phyloP scores from a whole-genome alignment of 2,329 filamentous ascomycete species.

The Aspergillus alliaceus region DNA sequence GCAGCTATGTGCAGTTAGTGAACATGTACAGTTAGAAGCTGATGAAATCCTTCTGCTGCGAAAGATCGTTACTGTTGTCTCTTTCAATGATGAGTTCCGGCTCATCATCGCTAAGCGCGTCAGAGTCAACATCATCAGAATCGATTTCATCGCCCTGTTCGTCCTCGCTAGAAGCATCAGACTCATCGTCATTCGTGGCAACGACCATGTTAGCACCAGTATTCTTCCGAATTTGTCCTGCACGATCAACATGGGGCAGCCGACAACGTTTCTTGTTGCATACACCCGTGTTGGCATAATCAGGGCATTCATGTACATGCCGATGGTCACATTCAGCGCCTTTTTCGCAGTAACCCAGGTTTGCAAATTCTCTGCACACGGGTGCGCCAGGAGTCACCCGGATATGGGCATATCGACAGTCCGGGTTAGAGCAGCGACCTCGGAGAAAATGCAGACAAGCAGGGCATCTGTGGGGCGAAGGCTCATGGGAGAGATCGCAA shows the following conservation, averaged over 20 bases:
- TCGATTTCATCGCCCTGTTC: constrained; percentile 63
- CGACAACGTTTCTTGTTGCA: constrained; percentile 82
- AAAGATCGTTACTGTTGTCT: constrained; percentile 47
- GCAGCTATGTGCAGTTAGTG: constrained; percentile 14
- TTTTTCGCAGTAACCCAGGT: constrained; percentile 83
- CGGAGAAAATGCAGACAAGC: constrained; percentile 87
- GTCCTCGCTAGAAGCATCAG: constrained; percentile 77
- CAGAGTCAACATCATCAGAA: constrained; percentile 73
- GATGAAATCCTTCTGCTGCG: constrained; percentile 56
- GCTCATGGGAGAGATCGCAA: constrained; percentile 89
- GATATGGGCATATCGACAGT: constrained; percentile 85
- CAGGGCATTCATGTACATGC: constrained; percentile 90
- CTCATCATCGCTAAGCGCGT: constrained; percentile 51
- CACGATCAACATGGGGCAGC: constrained; percentile 83
- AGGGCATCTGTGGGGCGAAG: constrained; percentile 79
- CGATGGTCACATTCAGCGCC: constrained; percentile 75
- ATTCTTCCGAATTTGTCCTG: constrained; percentile 70
- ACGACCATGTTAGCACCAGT: constrained; percentile 43
- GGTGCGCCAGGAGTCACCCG: constrained; percentile 72
- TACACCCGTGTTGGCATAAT: constrained; percentile 85
- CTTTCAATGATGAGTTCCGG: constrained; percentile 36
- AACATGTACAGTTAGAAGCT: constrained; percentile 38
- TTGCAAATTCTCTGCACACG: constrained; percentile 82
- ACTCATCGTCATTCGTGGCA: constrained; percentile 52
- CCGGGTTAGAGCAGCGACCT: constrained; percentile 82